A percentile compares a stretch with the other conserved stretches of the same genome.
These are phyloP conservation scores for Cardamine resedifolia DNA, from an alignment of 345 rosid genomes.

Conservation along the genomic window DNA sequence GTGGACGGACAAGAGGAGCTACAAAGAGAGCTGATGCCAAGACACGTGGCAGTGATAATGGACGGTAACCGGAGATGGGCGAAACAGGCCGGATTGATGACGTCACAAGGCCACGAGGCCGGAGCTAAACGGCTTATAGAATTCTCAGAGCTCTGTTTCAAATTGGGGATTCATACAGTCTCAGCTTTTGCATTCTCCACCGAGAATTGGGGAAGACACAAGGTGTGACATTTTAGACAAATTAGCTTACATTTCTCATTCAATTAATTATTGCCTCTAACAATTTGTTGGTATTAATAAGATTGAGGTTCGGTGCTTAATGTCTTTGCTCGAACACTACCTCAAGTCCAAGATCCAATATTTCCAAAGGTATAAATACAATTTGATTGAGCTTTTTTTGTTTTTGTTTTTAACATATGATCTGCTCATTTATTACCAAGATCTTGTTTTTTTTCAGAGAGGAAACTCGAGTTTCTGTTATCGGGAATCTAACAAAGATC, in stretches of 20 bases:
- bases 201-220: conserved; percentile 71
- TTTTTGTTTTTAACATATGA: not conserved
- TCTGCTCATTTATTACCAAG: not conserved
- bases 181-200: conserved; percentile 75
- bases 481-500: not conserved
- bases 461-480: not conserved
- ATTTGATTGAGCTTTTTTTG: not conserved
- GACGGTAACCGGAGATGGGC: conserved; percentile 84
- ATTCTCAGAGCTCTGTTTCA: conserved; percentile 43
- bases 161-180: conserved; percentile 59
- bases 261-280: not conserved
- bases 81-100: conserved; percentile 44
- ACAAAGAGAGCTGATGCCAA: conserved; percentile 54
- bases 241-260: not conserved
- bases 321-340: conserved; percentile 52
- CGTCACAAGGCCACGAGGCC: conserved; percentile 61
- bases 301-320: conserved; percentile 59
- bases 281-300: conserved; percentile 22
- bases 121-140: conserved; percentile 53
- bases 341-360: conserved; percentile 41
- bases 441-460: not conserved
- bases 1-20: conserved; percentile 10
- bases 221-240: conserved; percentile 38
- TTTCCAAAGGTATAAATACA: too few species aligned
- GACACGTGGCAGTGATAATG: conserved; percentile 81